Conservation (phyloP, 257 asterid species). For the Nemophila menziesii region DNA sequence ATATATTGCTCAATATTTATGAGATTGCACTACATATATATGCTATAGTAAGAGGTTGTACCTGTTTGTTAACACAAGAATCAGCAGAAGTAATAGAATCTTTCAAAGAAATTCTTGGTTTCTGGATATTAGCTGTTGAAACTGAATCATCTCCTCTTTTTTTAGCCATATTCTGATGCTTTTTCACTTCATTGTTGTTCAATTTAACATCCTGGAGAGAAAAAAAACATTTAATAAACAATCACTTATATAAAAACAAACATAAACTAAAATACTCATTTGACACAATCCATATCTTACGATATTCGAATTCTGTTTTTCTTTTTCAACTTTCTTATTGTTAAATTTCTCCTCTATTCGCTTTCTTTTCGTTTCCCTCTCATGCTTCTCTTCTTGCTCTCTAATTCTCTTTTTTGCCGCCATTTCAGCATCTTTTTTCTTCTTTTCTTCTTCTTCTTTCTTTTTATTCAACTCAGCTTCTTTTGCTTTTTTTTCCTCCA, state of each 20-base stretch:
- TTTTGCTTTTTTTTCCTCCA: constrained; percentile 64
- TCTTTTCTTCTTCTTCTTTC: constrained; percentile 63
- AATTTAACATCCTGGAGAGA: constrained; percentile 43
- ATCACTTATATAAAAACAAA: constrained; percentile 9
- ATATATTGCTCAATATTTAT: too few relatives aligned
- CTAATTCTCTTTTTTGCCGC: constrained; percentile 61
- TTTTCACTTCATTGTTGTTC: constrained; percentile 22
- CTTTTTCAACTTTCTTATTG: constrained; percentile 41
- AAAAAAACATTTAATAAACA: constrained; percentile 15
- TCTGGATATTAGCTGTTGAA: constrained; percentile 17
- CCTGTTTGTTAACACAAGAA: constrained; percentile 42
- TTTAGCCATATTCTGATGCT: constrained; percentile 24
- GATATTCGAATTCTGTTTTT: constrained; percentile 32
- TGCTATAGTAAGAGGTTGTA: too few relatives aligned
- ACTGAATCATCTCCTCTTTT: constrained; percentile 27
- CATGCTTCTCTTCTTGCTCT: constrained; percentile 71
- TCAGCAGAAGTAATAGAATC: constrained; percentile 32
- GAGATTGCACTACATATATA: background rate
- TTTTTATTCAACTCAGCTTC: constrained; percentile 55
- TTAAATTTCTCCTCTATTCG: constrained; percentile 45
- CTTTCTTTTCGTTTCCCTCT: constrained; percentile 62
- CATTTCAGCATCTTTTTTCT: constrained; percentile 60
- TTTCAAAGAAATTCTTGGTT: constrained; percentile 17
- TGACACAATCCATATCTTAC: too few relatives aligned
- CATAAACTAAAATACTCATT: constrained; percentile 11